A percentile compares a stretch with the other conserved stretches of the same genome.
Conservation (phyloP, 2,329 filamentous ascomycete species). For the Fulvia fulva region DNA sequence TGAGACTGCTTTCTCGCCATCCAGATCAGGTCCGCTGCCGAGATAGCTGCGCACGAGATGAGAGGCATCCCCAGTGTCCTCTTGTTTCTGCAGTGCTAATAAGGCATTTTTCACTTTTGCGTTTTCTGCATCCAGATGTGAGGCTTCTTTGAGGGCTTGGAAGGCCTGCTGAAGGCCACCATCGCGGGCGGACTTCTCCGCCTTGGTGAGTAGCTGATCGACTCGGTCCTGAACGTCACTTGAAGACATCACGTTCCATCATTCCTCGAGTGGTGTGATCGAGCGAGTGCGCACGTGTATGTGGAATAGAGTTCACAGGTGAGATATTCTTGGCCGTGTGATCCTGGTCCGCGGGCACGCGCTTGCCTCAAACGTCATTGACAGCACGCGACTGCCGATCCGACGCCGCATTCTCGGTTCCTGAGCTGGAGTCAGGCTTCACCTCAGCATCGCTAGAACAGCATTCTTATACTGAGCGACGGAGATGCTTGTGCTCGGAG, state of each 20-base stretch:
- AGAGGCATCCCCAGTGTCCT: slow-evolving; percentile 21
- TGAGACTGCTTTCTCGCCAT: slow-evolving; percentile 39
- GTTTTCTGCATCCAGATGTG: slow-evolving; percentile 41
- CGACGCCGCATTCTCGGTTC: neutral
- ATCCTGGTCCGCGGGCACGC: neutral
- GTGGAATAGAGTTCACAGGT: neutral
- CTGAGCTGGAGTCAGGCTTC: neutral
- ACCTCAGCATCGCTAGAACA: neutral
- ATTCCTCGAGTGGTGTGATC: slow-evolving; percentile 9
- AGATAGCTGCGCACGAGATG: slow-evolving; percentile 25
- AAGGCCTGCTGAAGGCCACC: slow-evolving; percentile 39
- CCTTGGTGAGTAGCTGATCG: slow-evolving; percentile 21
- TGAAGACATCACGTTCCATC: slow-evolving; percentile 26
- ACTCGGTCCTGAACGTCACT: slow-evolving; percentile 19
- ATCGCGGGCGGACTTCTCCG: slow-evolving; percentile 21
- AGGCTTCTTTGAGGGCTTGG: slow-evolving; percentile 42
- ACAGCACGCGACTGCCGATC: slow-evolving; percentile 2
- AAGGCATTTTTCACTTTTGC: slow-evolving; percentile 40
- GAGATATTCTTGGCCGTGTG: neutral
- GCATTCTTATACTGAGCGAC: neutral
- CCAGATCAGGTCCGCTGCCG: slow-evolving; percentile 32
- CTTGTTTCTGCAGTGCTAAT: slow-evolving; percentile 35
- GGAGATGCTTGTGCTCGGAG: neutral
- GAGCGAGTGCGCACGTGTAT: neutral
- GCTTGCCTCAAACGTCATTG: neutral